phyloP scores from a whole-genome alignment of 331 rosid species.

The Erythrophleum ivorense region DNA sequence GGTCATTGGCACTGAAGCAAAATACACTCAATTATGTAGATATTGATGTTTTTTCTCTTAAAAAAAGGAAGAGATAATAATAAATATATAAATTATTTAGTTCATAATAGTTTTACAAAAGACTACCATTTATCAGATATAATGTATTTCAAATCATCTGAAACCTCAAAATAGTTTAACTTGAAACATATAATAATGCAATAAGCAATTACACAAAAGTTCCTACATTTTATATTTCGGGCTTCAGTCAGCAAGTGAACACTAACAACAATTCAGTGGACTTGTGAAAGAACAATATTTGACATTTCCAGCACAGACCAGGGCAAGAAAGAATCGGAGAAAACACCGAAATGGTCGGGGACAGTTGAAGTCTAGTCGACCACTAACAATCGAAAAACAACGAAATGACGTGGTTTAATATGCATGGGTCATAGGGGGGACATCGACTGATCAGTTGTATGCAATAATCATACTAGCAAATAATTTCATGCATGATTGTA shows the following conservation, averaged over 20 bases:
- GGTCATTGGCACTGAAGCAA: slow-evolving; percentile 10
- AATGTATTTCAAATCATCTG: not conserved
- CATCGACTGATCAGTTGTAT: not conserved
- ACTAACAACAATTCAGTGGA: not conserved
- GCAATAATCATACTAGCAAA: not conserved
- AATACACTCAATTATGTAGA: not conserved
- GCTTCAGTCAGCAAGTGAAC: not conserved
- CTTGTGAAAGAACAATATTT: not conserved
- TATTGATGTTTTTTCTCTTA: not conserved
- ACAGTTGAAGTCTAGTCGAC: not conserved
- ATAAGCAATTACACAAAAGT: not conserved
- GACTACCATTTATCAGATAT: not conserved
- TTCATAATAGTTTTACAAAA: not conserved
- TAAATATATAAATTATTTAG: not conserved
- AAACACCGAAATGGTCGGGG: not conserved
- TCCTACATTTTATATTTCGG: too few species aligned
- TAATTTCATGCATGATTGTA: not conserved
- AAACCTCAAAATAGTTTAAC: not conserved
- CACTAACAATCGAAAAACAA: not conserved
- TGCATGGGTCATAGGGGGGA: not conserved
- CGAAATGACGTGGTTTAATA: not conserved
- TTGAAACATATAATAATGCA: not conserved
- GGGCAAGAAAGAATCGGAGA: not conserved
- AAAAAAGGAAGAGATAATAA: not conserved
- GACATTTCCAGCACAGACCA: not conserved